phyloP scores from a whole-genome alignment of 371 early-diverging fungal species.

The Pancytospora philotis region DNA sequence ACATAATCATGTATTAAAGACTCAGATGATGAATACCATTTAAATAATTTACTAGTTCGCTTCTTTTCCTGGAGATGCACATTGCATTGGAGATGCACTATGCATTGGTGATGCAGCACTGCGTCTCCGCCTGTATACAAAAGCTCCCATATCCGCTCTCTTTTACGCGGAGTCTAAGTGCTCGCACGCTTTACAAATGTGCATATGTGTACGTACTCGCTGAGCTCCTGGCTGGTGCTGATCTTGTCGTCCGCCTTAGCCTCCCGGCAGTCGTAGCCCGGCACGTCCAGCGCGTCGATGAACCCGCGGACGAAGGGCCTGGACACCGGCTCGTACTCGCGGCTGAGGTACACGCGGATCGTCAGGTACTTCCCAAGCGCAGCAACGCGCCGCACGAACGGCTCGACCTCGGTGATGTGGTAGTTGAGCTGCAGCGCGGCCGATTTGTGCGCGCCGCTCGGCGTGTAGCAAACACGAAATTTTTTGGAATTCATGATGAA shows the following conservation, averaged over 20 bases:
- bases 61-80: no score
- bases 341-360: neutral
- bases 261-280: neutral
- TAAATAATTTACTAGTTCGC: no score
- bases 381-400: neutral
- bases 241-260: neutral
- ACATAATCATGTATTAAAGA: no score
- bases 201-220: neutral
- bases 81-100: no score
- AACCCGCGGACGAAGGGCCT: neutral
- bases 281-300: neutral
- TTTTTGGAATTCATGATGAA: neutral
- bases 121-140: no score
- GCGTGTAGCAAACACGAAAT: neutral
- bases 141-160: no score
- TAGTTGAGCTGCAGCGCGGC: slow-evolving; percentile 1
- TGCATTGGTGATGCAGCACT: no score
- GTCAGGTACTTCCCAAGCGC: neutral
- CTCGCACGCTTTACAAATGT: neutral
- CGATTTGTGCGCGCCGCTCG: neutral
- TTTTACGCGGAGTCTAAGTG: no score
- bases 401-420: neutral
- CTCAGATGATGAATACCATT: no score
- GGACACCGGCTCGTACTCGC: neutral
- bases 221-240: neutral